These are phyloP conservation scores for Exophiala oligosperma DNA, from an alignment of 2,329 filamentous ascomycete genomes.

Conservation along the genomic window DNA sequence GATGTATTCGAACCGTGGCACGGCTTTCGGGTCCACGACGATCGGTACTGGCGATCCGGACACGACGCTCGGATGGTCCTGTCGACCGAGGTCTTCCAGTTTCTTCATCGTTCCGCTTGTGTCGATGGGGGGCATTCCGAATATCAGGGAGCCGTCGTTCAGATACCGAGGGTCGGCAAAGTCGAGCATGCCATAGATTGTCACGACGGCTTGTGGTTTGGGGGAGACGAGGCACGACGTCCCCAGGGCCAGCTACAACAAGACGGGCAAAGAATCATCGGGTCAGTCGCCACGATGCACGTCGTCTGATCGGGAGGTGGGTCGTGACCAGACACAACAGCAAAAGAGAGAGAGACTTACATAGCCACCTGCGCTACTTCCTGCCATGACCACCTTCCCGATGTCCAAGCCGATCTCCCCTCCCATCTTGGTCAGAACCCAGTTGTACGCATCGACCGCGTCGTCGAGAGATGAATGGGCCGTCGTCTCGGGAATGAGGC, in stretches of 20 bases:
- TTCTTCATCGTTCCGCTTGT: not conserved
- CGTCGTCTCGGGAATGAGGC: constrained; percentile 3
- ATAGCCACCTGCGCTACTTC: constrained; percentile 1
- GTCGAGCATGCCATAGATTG: constrained; percentile 3
- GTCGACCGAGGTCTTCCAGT: not conserved
- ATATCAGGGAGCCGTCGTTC: not conserved
- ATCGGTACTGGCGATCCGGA: not conserved
- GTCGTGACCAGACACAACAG: too few species aligned
- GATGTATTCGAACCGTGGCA: not conserved
- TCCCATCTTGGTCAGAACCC: not conserved
- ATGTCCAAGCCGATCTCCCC: not conserved
- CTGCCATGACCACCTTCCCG: not conserved
- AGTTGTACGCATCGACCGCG: constrained; percentile 2
- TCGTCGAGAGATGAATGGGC: constrained; percentile 1
- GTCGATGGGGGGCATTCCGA: not conserved
- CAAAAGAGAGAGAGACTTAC: too few species aligned
- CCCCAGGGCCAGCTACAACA: not conserved
- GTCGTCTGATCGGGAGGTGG: too few species aligned
- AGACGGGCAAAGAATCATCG: too few species aligned
- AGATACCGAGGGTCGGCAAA: constrained; percentile 1
- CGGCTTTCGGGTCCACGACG: not conserved
- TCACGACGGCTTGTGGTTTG: not conserved
- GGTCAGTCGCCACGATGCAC: too few species aligned
- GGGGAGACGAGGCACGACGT: not conserved
- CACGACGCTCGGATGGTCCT: not conserved